phyloP scores from a whole-genome alignment of 148 eudicot genomes.

The Cornus controversa region DNA sequence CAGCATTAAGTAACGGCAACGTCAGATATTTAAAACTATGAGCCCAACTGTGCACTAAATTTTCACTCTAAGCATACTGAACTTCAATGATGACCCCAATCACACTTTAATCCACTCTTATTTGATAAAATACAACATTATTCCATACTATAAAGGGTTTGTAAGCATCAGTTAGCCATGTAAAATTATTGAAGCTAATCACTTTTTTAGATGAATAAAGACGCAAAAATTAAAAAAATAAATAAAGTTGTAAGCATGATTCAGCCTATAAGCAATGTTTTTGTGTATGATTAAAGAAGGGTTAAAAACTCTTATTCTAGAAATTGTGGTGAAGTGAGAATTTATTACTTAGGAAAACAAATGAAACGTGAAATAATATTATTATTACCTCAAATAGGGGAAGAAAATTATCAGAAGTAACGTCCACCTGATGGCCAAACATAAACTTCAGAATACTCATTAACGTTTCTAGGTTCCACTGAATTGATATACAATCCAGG shows the following conservation, averaged over 20 bases:
- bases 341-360: background rate
- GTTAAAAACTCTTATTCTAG: background rate
- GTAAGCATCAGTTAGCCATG: background rate
- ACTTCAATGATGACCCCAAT: background rate
- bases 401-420: slow-evolving; percentile 47
- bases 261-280: background rate
- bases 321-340: background rate
- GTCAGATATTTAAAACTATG: no score
- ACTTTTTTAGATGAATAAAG: no score
- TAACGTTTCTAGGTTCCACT: slow-evolving; percentile 59
- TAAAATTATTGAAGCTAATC: background rate
- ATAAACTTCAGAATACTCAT: slow-evolving; percentile 50
- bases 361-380: background rate
- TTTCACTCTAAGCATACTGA: background rate
- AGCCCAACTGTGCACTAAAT: background rate
- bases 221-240: no score
- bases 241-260: background rate
- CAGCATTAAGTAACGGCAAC: no score
- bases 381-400: slow-evolving; percentile 55
- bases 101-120: background rate
- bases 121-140: background rate
- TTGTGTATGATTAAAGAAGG: background rate
- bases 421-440: slow-evolving; percentile 53
- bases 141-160: background rate
- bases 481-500: slow-evolving; percentile 35